A percentile compares a stretch with the other conserved stretches of the same genome.
These are phyloP conservation scores for Isabelozyma gotoi DNA, from an alignment of 805 yeast genomes.

Conservation along the genomic window DNA sequence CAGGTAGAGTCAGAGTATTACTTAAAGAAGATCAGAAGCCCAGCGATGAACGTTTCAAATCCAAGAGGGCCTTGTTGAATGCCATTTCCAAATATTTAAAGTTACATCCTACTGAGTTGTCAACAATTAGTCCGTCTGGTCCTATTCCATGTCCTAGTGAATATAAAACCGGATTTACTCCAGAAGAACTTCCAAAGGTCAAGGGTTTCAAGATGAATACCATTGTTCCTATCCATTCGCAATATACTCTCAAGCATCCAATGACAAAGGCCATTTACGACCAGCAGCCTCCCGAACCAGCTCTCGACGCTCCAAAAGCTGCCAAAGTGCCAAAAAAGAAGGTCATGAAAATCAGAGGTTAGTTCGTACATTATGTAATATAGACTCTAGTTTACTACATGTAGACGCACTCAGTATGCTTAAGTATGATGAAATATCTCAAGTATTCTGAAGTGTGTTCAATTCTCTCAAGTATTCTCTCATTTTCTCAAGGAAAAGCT, in stretches of 20 bases:
- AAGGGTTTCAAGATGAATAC: slow-evolving; percentile 83
- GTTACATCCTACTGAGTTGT: slow-evolving; percentile 66
- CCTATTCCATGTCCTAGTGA: slow-evolving; percentile 69
- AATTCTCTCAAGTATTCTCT: too few relatives aligned
- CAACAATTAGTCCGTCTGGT: slow-evolving; percentile 47
- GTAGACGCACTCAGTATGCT: too few relatives aligned
- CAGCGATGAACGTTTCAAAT: slow-evolving; percentile 36
- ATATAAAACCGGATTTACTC: slow-evolving; percentile 48
- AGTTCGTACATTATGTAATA: slow-evolving; percentile 2
- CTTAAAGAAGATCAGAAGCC: slow-evolving; percentile 48
- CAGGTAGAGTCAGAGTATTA: slow-evolving; percentile 88
- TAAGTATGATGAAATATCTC: background rate
- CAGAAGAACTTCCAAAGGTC: slow-evolving; percentile 70
- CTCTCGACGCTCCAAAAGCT: slow-evolving; percentile 30
- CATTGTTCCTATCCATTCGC: slow-evolving; percentile 85
- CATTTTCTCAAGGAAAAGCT: too few relatives aligned
- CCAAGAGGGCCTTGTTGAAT: slow-evolving; percentile 65
- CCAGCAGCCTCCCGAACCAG: slow-evolving; percentile 33
- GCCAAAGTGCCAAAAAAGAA: slow-evolving; percentile 54
- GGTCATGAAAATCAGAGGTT: slow-evolving; percentile 61
- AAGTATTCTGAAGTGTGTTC: background rate
- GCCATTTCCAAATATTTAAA: slow-evolving; percentile 61
- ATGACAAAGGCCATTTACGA: slow-evolving; percentile 70
- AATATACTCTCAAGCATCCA: slow-evolving; percentile 80
- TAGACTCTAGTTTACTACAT: background rate